Conservation (phyloP, 345 rosid genomes). For the Salix suchowensis region DNA sequence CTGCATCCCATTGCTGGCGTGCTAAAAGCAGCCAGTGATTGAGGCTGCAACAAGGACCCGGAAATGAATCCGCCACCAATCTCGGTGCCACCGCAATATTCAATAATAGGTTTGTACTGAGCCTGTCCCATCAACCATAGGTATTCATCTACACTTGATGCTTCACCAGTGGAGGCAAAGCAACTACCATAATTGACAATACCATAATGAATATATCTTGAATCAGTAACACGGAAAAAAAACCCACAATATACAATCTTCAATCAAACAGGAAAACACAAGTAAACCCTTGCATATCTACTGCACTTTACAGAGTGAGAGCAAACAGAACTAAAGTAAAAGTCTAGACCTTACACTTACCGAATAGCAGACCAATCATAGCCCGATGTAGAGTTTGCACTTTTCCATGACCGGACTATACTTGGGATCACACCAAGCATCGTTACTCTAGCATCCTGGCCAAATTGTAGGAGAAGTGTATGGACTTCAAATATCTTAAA, state of each 20-base stretch:
- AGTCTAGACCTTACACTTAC: slow-evolving; percentile 37
- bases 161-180: slow-evolving; percentile 97
- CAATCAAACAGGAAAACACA: background rate
- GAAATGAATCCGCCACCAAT: slow-evolving; percentile 82
- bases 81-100: slow-evolving; percentile 98
- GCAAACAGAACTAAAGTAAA: background rate
- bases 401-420: slow-evolving; percentile 87
- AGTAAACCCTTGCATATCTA: background rate
- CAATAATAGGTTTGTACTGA: slow-evolving; percentile 78
- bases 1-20: slow-evolving; percentile 90
- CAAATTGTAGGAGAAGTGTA: slow-evolving; percentile 14
- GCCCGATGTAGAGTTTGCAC: slow-evolving; percentile 56
- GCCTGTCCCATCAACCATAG: slow-evolving; percentile 98
- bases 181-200: slow-evolving; percentile 50
- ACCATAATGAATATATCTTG: slow-evolving; percentile 11
- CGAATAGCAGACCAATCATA: slow-evolving; percentile 94
- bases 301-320: background rate
- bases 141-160: slow-evolving; percentile 86
- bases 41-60: slow-evolving; percentile 83
- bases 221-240: slow-evolving; percentile 3
- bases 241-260: slow-evolving; percentile 3
- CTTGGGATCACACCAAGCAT: slow-evolving; percentile 98
- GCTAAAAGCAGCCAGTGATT: slow-evolving; percentile 90
- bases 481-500: background rate
- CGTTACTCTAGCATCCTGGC: slow-evolving; percentile 86